A percentile compares a stretch with the other conserved stretches of the same genome.
These are phyloP conservation scores for Solanum stenotomum DNA, from an alignment of 257 asterid genomes.

Conservation along the genomic window DNA sequence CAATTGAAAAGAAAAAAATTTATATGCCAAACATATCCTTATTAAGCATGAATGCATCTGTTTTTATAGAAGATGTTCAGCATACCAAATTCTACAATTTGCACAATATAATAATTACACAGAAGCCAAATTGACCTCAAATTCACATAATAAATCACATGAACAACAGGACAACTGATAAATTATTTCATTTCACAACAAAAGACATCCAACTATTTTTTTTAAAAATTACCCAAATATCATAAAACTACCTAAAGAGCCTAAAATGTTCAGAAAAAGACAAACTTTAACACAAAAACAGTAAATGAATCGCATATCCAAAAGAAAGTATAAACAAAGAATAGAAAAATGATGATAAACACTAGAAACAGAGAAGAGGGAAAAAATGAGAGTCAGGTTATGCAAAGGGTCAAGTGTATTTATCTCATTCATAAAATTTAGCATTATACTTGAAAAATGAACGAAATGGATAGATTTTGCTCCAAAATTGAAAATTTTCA, in stretches of 20 bases:
- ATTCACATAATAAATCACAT: not conserved
- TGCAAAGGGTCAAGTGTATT: not conserved
- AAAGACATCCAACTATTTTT: not conserved
- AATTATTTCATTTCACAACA: not conserved
- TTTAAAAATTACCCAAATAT: no score
- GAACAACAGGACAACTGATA: not conserved
- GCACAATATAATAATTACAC: not conserved
- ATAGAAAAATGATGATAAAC: not conserved
- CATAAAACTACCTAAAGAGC: not conserved
- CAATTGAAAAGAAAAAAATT: not conserved
- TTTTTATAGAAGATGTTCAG: not conserved
- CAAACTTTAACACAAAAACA: not conserved
- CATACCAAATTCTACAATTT: not conserved
- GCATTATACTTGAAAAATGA: not conserved
- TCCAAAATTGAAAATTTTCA: not conserved
- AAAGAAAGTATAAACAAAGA: not conserved
- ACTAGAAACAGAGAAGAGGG: not conserved
- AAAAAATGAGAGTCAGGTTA: not conserved
- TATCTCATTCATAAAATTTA: not conserved
- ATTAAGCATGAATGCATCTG: not conserved
- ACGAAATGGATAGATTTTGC: not conserved
- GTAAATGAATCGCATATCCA: not conserved
- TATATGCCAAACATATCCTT: not conserved
- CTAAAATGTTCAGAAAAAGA: not conserved
- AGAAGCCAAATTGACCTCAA: not conserved